Percentiles rank a stretch among this genome's conserved stretches.
These are phyloP conservation scores for Russula sp. DNA, from an alignment of 768 basidiomycete species.

Conservation along the genomic window DNA sequence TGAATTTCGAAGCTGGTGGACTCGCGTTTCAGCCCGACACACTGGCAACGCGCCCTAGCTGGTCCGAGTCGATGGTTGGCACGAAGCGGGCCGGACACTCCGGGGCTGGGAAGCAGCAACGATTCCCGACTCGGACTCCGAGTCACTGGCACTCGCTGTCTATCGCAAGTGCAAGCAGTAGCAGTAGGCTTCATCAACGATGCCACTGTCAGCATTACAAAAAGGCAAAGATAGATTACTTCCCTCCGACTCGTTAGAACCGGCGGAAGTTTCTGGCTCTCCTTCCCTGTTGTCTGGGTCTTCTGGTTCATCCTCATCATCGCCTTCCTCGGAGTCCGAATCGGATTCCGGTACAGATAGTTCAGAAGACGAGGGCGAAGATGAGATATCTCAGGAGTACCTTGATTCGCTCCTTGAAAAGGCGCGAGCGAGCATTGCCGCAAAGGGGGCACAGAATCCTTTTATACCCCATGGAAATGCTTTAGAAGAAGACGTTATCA, in stretches of 20 bases:
- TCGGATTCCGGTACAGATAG: slow-evolving; percentile 29
- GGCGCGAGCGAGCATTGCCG: slow-evolving; percentile 44
- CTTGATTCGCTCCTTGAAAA: slow-evolving; percentile 58
- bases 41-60: not conserved
- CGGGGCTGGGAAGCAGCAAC: not conserved
- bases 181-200: not conserved
- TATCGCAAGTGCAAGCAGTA: not conserved
- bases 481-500: slow-evolving; percentile 52
- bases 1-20: not conserved
- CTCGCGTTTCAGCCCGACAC: not conserved
- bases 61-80: too few species aligned
- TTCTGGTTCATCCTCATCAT: slow-evolving; percentile 4
- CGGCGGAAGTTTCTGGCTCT: not conserved
- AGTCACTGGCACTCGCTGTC: not conserved
- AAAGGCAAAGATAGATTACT: slow-evolving; percentile 44
- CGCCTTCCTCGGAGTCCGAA: slow-evolving; percentile 29
- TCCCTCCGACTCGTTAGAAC: not conserved
- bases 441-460: slow-evolving; percentile 22
- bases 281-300: slow-evolving; percentile 23
- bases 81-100: not conserved
- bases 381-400: slow-evolving; percentile 51
- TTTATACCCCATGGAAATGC: not conserved
- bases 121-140: too few species aligned
- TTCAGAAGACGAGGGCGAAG: slow-evolving; percentile 34
- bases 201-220: slow-evolving; percentile 20